These are phyloP conservation scores for Ascochyta koolunga DNA, from an alignment of 2,329 filamentous ascomycete species.

Conservation along the genomic window DNA sequence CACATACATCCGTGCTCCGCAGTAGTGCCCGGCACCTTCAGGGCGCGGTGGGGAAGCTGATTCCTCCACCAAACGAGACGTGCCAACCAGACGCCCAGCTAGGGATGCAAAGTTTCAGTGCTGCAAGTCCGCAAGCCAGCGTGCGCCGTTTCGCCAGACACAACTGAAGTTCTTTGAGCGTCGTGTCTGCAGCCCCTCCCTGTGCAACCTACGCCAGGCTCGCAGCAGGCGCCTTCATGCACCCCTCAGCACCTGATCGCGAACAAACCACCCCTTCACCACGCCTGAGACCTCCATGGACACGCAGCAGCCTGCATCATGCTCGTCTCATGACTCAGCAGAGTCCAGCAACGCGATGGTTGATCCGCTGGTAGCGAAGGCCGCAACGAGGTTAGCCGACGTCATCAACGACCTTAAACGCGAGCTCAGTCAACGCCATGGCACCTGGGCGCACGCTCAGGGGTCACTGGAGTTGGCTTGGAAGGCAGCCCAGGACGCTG, in stretches of 20 bases:
- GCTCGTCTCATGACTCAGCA: conserved; percentile 6
- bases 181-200: conserved; percentile 2
- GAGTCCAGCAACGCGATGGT: conserved; percentile 1
- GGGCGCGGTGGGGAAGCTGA: conserved; percentile 26
- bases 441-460: conserved; percentile 17
- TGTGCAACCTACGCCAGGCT: conserved; percentile 7
- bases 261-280: conserved; percentile 10
- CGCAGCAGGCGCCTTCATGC: conserved; percentile 16
- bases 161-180: background rate
- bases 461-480: conserved; percentile 25
- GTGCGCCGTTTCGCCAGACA: background rate
- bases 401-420: conserved; percentile 38
- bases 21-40: conserved; percentile 32
- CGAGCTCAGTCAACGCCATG: conserved; percentile 27
- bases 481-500: background rate
- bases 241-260: conserved; percentile 18
- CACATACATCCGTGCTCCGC: conserved; percentile 14
- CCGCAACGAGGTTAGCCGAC: conserved; percentile 25
- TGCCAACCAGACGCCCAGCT: conserved; percentile 4
- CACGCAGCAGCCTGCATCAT: conserved; percentile 6
- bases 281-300: conserved; percentile 2
- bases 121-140: background rate
- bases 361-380: conserved; percentile 27
- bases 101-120: conserved; percentile 1
- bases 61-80: conserved; percentile 18